Evolutionary conservation across 2,329 filamentous ascomycete genomes (phyloP).

Genomic region (Trichophaea hybrida): DNA sequence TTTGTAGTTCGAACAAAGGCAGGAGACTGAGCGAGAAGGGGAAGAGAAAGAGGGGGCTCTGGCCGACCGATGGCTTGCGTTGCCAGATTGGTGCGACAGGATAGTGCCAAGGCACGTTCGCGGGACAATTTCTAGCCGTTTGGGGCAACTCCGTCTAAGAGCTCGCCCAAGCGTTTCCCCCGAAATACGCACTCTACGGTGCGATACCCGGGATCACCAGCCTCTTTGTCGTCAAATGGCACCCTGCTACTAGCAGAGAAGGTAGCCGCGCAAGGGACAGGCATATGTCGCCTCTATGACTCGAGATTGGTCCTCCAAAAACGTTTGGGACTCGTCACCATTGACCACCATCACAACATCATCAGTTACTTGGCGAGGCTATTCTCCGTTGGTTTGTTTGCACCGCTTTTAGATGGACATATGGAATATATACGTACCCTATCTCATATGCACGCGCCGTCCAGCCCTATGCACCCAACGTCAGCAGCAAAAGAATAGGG

Average conservation of each 20-base stretch:
- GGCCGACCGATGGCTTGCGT: constrained; percentile 5
- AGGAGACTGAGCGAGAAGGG: constrained; percentile 21
- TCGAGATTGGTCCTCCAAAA: background rate
- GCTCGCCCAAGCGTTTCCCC: background rate
- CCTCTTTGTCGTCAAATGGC: background rate
- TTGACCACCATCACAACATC: background rate
- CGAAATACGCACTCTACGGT: background rate
- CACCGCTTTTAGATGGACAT: background rate
- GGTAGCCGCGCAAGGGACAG: background rate
- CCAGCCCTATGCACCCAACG: background rate
- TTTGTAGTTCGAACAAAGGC: constrained; percentile 17
- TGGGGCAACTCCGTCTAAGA: background rate
- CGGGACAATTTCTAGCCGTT: background rate
- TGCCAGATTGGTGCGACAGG: background rate
- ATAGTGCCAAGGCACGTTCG: background rate
- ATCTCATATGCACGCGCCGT: background rate
- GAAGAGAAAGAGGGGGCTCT: constrained; percentile 14
- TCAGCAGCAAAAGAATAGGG: background rate
- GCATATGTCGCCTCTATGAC: background rate
- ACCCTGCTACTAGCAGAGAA: background rate
- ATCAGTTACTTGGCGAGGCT: background rate
- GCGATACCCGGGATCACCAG: background rate
- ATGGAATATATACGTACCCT: background rate
- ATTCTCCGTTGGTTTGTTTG: background rate
- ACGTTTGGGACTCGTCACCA: background rate